These are phyloP conservation scores for Monosporascus sp. DNA, from an alignment of 2,329 filamentous ascomycete genomes.

Conservation along the genomic window DNA sequence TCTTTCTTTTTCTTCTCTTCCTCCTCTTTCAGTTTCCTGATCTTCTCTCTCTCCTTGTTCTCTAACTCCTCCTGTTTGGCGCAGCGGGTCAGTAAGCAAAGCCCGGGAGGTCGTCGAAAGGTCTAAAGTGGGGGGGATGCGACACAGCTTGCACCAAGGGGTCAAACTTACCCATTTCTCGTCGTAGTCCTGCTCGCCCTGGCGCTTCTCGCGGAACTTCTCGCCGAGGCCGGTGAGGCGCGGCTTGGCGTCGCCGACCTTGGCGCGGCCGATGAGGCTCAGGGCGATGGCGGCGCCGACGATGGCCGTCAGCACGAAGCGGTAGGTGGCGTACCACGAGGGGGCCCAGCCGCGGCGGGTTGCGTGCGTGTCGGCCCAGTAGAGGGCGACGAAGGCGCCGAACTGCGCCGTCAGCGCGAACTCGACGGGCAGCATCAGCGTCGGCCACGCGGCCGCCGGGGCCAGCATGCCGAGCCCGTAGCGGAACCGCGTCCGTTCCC, in stretches of 20 bases:
- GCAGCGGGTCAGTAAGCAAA: not conserved
- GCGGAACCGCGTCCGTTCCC: slow-evolving; percentile 64
- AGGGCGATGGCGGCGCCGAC: slow-evolving; percentile 78
- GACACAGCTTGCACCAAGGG: too few species aligned
- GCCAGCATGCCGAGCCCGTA: slow-evolving; percentile 80
- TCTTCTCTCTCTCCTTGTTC: slow-evolving; percentile 16
- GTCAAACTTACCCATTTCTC: slow-evolving; percentile 35
- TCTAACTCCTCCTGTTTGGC: slow-evolving; percentile 26
- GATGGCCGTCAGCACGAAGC: slow-evolving; percentile 86
- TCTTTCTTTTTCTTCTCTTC: slow-evolving; percentile 27
- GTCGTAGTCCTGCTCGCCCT: slow-evolving; percentile 27
- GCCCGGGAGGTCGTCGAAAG: too few species aligned
- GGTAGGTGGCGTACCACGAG: slow-evolving; percentile 81
- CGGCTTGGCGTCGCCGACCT: slow-evolving; percentile 49
- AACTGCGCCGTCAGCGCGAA: slow-evolving; percentile 85
- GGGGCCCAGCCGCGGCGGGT: slow-evolving; percentile 73
- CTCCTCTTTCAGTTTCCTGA: slow-evolving; percentile 6
- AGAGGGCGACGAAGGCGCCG: slow-evolving; percentile 75
- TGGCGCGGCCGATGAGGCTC: slow-evolving; percentile 75
- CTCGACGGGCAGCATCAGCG: slow-evolving; percentile 75
- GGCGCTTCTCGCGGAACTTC: slow-evolving; percentile 30
- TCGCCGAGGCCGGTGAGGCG: slow-evolving; percentile 32
- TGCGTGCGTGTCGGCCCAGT: slow-evolving; percentile 76
- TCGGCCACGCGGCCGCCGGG: slow-evolving; percentile 83
- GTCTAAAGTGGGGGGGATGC: too few species aligned